These are phyloP conservation scores for Ilex aquifolium DNA, from an alignment of 257 asterid genomes.

Conservation along the genomic window DNA sequence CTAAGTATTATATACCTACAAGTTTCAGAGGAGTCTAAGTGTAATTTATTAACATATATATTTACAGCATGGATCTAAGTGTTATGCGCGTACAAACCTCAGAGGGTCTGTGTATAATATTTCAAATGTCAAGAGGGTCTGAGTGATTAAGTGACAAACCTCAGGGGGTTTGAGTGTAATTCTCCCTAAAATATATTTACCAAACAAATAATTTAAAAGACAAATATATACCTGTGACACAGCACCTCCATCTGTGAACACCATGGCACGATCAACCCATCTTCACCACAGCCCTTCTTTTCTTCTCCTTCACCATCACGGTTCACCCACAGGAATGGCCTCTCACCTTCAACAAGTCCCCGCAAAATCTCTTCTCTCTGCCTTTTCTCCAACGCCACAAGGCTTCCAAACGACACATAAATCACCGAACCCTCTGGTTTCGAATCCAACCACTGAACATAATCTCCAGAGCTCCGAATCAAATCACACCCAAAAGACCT, in stretches of 20 bases:
- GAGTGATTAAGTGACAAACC: too few species aligned
- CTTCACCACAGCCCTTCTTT: slow-evolving; percentile 3
- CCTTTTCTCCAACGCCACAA: slow-evolving; percentile 11
- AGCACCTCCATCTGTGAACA: slow-evolving; percentile 57
- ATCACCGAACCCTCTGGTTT: slow-evolving; percentile 33
- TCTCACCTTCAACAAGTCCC: slow-evolving; percentile 21
- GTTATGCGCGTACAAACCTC: too few species aligned
- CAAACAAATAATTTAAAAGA: too few species aligned
- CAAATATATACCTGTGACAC: slow-evolving; percentile 11
- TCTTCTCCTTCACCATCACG: slow-evolving; percentile 16
- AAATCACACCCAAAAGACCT: slow-evolving; percentile 32
- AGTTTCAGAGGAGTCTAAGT: too few species aligned
- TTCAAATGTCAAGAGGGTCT: too few species aligned
- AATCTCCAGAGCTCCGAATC: slow-evolving; percentile 28
- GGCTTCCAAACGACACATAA: slow-evolving; percentile 61
- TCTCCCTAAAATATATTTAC: too few species aligned
- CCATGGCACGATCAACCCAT: slow-evolving; percentile 52
- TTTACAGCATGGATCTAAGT: too few species aligned
- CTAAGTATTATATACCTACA: too few species aligned
- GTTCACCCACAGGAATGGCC: slow-evolving; percentile 65
- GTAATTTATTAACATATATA: too few species aligned
- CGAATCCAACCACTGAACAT: slow-evolving; percentile 35
- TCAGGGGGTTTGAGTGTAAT: too few species aligned
- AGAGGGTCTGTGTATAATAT: too few species aligned
- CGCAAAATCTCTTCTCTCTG: slow-evolving; percentile 54